Percentiles rank a stretch among this genome's conserved stretches.
phyloP scores from a whole-genome alignment of 768 basidiomycete genomes.

The Amanita subjunquillea region DNA sequence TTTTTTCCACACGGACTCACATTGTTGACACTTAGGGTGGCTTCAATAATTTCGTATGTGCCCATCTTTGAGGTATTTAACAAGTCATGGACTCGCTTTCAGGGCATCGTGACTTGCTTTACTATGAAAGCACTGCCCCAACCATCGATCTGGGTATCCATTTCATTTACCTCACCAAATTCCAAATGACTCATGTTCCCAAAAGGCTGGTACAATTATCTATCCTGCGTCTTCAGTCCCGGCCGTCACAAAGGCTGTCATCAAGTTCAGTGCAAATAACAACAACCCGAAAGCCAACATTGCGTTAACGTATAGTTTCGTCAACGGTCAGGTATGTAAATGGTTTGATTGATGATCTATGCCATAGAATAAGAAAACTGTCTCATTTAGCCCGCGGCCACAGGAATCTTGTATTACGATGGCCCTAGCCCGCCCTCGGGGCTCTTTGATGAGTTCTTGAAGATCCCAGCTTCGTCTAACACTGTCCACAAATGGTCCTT shows the following conservation, averaged over 20 bases:
- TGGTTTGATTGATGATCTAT: not conserved
- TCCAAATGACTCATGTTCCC: not conserved
- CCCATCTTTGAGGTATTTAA: not conserved
- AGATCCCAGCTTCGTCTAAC: constrained; percentile 21
- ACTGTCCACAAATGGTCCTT: constrained; percentile 25
- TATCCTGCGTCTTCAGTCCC: constrained; percentile 15
- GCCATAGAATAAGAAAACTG: not conserved
- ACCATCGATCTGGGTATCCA: constrained; percentile 46
- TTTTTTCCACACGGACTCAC: not conserved
- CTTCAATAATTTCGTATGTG: constrained; percentile 43
- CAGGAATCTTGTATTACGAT: constrained; percentile 39
- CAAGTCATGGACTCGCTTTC: not conserved
- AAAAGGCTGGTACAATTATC: constrained; percentile 40
- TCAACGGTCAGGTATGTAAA: constrained; percentile 20
- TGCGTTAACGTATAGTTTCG: constrained; percentile 33
- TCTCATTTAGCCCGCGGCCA: constrained; percentile 10
- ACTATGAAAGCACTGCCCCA: constrained; percentile 45
- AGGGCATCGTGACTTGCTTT: constrained; percentile 54
- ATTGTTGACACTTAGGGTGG: constrained; percentile 34
- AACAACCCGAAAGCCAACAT: constrained; percentile 43
- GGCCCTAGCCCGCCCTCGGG: constrained; percentile 31
- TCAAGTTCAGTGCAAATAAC: constrained; percentile 27
- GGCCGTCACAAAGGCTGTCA: constrained; percentile 24
- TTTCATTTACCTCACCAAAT: not conserved
- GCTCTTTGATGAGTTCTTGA: constrained; percentile 36